phyloP scores from a whole-genome alignment of 83 land plant genomes.

The Diphasiastrum complanatum region DNA sequence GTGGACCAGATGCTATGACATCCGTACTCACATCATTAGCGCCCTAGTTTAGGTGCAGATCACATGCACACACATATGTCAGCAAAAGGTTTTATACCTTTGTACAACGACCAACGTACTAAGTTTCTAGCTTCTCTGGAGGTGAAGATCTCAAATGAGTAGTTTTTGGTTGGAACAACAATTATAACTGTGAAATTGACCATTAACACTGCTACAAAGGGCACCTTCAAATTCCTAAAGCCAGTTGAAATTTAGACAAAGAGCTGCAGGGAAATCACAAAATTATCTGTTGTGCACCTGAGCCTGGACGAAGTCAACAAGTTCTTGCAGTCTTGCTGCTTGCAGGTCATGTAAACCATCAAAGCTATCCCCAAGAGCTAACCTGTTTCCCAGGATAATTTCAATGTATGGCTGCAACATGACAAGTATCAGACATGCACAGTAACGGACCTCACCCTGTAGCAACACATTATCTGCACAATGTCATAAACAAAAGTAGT shows the following conservation, averaged over 20 bases:
- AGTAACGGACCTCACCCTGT: background rate
- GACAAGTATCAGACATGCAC: background rate
- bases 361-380: slow-evolving; percentile 44
- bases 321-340: slow-evolving; percentile 82
- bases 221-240: background rate
- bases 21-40: too few species aligned
- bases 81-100: too few species aligned
- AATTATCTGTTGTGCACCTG: slow-evolving; percentile 44
- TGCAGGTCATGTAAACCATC: slow-evolving; percentile 62
- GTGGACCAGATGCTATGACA: too few species aligned
- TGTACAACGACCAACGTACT: too few species aligned
- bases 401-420: slow-evolving; percentile 78
- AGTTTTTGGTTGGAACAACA: too few species aligned
- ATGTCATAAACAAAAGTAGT: background rate
- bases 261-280: background rate
- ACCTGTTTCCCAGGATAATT: slow-evolving; percentile 69
- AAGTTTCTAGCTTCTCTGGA: too few species aligned
- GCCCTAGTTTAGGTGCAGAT: too few species aligned
- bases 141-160: too few species aligned
- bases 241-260: background rate
- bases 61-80: too few species aligned
- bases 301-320: slow-evolving; percentile 78
- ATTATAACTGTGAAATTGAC: too few species aligned
- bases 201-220: background rate
- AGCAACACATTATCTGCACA: background rate